phyloP scores from a whole-genome alignment of 805 yeast genomes.

The Hanseniaspora pseudoguilliermondii region DNA sequence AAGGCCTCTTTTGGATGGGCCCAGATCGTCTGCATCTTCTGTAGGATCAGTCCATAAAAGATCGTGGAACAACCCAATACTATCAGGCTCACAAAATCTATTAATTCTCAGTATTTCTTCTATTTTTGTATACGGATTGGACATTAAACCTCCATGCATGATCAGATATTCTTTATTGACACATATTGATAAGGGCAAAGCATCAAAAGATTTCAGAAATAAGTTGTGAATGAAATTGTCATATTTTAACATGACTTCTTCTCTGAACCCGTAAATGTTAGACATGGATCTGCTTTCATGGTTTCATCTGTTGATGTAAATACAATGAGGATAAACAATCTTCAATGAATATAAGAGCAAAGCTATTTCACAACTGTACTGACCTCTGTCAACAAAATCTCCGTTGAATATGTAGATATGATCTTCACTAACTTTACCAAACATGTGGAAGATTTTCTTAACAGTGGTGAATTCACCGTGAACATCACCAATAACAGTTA shows the following conservation, averaged over 20 bases:
- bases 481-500: constrained; percentile 93
- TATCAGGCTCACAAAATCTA: constrained; percentile 76
- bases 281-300: constrained; percentile 97
- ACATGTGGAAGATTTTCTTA: constrained; percentile 58
- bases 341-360: constrained; percentile 65
- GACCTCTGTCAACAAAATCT: constrained; percentile 94
- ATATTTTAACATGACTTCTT: constrained; percentile 87
- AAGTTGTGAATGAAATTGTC: constrained; percentile 65
- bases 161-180: constrained; percentile 69
- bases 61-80: constrained; percentile 90
- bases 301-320: constrained; percentile 83
- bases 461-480: constrained; percentile 95
- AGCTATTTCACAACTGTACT: constrained; percentile 97
- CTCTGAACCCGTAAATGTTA: constrained; percentile 89
- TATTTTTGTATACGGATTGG: constrained; percentile 56
- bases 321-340: constrained; percentile 52
- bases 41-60: constrained; percentile 97
- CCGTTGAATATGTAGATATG: constrained; percentile 88
- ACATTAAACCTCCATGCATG: constrained; percentile 92
- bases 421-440: constrained; percentile 50
- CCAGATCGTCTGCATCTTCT: constrained; percentile 48
- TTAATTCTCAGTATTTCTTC: constrained; percentile 62
- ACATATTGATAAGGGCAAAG: constrained; percentile 74
- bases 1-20: constrained; percentile 85
- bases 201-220: constrained; percentile 74